Evolutionary conservation across 2,329 filamentous ascomycete genomes (phyloP).

Genomic region (Alternaria hordeiaustralica): DNA sequence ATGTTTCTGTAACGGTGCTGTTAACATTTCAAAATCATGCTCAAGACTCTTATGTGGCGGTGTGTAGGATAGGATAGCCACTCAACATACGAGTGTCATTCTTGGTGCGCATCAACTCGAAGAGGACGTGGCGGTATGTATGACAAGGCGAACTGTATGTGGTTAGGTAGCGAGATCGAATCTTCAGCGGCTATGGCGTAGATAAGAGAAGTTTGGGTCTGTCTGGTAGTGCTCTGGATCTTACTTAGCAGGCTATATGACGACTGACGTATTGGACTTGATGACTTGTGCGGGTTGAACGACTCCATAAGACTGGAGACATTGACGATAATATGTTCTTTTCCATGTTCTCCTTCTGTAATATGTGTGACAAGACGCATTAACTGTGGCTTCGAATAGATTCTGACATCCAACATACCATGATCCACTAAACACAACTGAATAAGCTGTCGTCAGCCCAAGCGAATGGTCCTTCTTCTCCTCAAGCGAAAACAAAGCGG

Average conservation of each 20-base stretch:
- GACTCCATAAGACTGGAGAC: rapidly evolving
- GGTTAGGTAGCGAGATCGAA: neutral
- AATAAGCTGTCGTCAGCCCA: neutral
- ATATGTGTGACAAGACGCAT: neutral
- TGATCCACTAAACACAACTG: rapidly evolving
- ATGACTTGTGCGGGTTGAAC: neutral
- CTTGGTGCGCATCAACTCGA: neutral
- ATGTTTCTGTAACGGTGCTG: neutral
- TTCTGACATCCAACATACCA: rapidly evolving
- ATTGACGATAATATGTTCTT: neutral
- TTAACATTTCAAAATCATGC: neutral
- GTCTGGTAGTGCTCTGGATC: neutral
- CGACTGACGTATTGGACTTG: neutral
- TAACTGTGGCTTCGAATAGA: neutral
- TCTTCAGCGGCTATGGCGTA: no score
- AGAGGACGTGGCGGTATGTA: rapidly evolving
- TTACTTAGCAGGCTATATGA: rapidly evolving
- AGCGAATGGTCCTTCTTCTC: neutral
- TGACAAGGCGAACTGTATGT: neutral
- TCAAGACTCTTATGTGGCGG: neutral
- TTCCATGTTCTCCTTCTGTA: no score
- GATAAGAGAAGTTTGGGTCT: rapidly evolving
- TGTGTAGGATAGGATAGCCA: neutral
- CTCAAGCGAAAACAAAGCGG: neutral
- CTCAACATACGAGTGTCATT: rapidly evolving